Conservation (phyloP, 495 filamentous ascomycete species). For the Aspergillus asperescens region DNA sequence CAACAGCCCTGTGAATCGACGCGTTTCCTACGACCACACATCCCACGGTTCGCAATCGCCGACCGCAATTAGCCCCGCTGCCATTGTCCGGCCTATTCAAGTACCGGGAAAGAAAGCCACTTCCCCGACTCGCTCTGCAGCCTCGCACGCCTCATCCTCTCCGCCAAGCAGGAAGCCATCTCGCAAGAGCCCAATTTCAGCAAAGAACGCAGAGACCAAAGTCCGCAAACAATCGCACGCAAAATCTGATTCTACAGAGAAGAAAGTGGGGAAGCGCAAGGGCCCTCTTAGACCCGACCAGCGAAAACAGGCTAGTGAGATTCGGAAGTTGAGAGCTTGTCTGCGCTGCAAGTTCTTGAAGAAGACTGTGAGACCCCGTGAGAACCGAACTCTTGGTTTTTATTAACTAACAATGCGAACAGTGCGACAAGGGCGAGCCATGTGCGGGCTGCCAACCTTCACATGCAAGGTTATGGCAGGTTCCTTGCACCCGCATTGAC, state of each 20-base stretch:
- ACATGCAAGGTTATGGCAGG: conserved; percentile 89
- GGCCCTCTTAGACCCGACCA: conserved; percentile 89
- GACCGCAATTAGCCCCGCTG: conserved; percentile 60
- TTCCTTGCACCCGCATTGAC: conserved; percentile 90
- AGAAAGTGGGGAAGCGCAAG: conserved; percentile 80
- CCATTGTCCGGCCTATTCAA: conserved; percentile 57
- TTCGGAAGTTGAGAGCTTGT: conserved; percentile 85
- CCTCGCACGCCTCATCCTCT: conserved; percentile 61
- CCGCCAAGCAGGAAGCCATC: conserved; percentile 61
- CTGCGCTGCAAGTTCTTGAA: conserved; percentile 96
- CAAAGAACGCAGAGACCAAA: conserved; percentile 75
- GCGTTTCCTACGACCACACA: conserved; percentile 34
- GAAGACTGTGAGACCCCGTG: conserved; percentile 73
- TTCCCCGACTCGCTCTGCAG: conserved; percentile 53
- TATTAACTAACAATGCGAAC: conserved; percentile 3
- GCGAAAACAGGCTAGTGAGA: conserved; percentile 88
- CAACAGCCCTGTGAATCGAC: conserved; percentile 38
- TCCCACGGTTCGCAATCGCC: conserved; percentile 44
- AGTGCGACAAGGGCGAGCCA: conserved; percentile 89
- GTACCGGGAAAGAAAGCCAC: conserved; percentile 65
- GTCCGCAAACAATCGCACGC: conserved; percentile 67
- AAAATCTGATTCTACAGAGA: conserved; percentile 76
- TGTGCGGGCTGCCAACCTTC: conserved; percentile 90
- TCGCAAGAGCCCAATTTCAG: conserved; percentile 68
- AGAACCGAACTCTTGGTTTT: background rate